Percentiles rank a stretch among this genome's conserved stretches.
Evolutionary conservation across 2,329 filamentous ascomycete genomes (phyloP).

Genomic region (Fusarium coffeatum): DNA sequence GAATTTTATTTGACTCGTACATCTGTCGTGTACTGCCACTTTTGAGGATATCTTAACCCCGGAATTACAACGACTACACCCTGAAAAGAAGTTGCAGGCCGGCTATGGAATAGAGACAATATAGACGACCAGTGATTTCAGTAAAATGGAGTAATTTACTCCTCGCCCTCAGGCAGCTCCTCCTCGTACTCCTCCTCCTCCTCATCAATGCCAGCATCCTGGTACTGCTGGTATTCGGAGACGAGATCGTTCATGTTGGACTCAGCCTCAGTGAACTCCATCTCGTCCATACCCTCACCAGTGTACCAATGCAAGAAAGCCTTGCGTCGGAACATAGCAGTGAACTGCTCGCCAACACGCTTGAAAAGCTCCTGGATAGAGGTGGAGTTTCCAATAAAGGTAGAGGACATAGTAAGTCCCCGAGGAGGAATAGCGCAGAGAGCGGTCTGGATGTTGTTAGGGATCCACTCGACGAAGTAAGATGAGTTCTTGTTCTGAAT

Average conservation of each 20-base stretch:
- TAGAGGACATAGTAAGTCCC: slow-evolving; percentile 98
- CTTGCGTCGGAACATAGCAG: slow-evolving; percentile 99
- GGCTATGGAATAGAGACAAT: slow-evolving; percentile 39
- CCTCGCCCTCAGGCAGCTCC: slow-evolving; percentile 83
- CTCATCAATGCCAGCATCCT: slow-evolving; percentile 97
- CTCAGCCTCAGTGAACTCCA: slow-evolving; percentile 99
- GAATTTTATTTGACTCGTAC: slow-evolving; percentile 47
- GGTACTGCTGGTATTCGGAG: slow-evolving; percentile 99
- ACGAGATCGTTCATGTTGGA: slow-evolving; percentile 99
- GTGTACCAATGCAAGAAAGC: slow-evolving; percentile 99
- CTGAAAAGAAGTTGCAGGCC: slow-evolving; percentile 50
- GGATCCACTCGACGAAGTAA: slow-evolving; percentile 99
- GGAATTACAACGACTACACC: slow-evolving; percentile 49
- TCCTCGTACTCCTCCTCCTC: slow-evolving; percentile 96
- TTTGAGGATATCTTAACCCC: slow-evolving; percentile 56
- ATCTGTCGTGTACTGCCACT: slow-evolving; percentile 49
- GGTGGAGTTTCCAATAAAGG: slow-evolving; percentile 99
- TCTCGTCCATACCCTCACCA: slow-evolving; percentile 99
- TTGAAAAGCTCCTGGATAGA: slow-evolving; percentile 99
- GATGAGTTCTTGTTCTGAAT: slow-evolving; percentile 99
- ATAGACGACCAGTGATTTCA: slow-evolving; percentile 24
- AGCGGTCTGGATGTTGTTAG: slow-evolving; percentile 99
- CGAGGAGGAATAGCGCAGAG: slow-evolving; percentile 98
- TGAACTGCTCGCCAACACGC: slow-evolving; percentile 99
- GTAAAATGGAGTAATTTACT: slow-evolving; percentile 46